Base-by-base conservation (phyloP, 768 basidiomycete genomes). In the Butyriboletus loyo region DNA sequence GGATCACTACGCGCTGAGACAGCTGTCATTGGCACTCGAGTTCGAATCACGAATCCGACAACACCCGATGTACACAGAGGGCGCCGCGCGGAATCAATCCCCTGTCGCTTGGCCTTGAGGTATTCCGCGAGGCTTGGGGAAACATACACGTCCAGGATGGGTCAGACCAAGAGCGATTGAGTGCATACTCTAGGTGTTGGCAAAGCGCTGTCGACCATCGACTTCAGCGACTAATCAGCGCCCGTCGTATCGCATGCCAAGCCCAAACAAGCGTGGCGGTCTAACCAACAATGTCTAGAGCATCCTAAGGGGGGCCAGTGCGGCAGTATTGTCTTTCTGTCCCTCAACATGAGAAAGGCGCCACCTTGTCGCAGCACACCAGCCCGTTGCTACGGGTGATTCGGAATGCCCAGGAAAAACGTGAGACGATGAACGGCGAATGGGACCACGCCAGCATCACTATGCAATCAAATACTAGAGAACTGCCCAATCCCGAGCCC, bases 31-130 rank as follows among this genome's bases (percentile, higher is more conserved):
- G 48, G 39, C 37, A n/a, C 43, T 31, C 36, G 9, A 22, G n/a
- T 58, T 42, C 37, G 46, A 40, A 53, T 53, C 38, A 46, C 19
- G 49, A 47, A 24, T 50, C 19, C 25, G 35, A 37, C 13, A n/a
- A 42, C 36, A 34, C 31, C 57, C 57, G 57, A 44, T 22, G 47
- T 48, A 45, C 39, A 31, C 47, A 42, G 56, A 46, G 19, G 46
- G 40, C 27, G 28, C 11, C 30, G 28, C 46, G 19, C 35, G 21
- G 24, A 56, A 37, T 39, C 7, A 30, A 36, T 39, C 39, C 15
- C 31, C 53, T 41, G 45, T 46, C 24, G 34, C 21, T 50, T 27
- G 59, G 36, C 21, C 28, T 31, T 3, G 7, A 40, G 40, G 27
- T 28, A 36, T 30, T 19, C 22, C 38, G 30, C 24, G 39, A 32